Percentiles rank a stretch among this genome's conserved stretches.
These are phyloP conservation scores for Arbutus unedo DNA, from an alignment of 148 eudicot species.

Conservation along the genomic window DNA sequence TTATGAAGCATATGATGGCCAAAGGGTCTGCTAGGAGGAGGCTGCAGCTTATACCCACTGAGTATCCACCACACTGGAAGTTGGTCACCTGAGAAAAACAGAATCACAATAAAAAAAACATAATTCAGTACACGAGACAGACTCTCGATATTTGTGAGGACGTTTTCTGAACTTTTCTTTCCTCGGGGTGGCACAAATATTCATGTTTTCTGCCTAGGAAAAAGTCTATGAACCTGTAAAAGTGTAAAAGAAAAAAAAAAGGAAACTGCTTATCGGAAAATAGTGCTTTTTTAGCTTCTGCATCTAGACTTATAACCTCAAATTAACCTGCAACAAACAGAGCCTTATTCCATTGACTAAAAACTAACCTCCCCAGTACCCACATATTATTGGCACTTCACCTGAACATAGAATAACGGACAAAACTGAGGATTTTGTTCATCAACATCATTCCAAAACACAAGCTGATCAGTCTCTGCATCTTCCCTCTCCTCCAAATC, in stretches of 20 bases:
- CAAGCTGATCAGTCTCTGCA: slow-evolving; percentile 38
- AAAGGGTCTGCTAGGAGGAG: slow-evolving; percentile 46
- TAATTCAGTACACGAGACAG: no score
- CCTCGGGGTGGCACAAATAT: no score
- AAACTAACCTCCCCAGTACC: neutral
- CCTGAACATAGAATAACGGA: slow-evolving; percentile 50
- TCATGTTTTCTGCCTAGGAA: no score
- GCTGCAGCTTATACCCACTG: slow-evolving; percentile 54
- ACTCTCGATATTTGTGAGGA: no score
- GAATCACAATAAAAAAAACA: neutral
- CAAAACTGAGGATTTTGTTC: slow-evolving; percentile 36
- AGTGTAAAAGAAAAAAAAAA: no score
- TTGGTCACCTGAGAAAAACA: slow-evolving; percentile 45
- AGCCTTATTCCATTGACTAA: neutral
- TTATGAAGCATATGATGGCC: slow-evolving; percentile 31
- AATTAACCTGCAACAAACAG: neutral
- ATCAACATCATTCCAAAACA: slow-evolving; percentile 45
- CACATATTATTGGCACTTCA: neutral
- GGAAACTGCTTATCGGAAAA: neutral
- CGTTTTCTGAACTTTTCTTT: no score
- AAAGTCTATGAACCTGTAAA: no score
- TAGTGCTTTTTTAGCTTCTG: neutral
- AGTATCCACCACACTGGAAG: slow-evolving; percentile 50
- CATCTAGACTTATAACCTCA: neutral
- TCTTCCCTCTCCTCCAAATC: slow-evolving; percentile 28